Evolutionary conservation across 2,329 filamentous ascomycete genomes (phyloP).

Genomic region (Lecanicillium sp.): DNA sequence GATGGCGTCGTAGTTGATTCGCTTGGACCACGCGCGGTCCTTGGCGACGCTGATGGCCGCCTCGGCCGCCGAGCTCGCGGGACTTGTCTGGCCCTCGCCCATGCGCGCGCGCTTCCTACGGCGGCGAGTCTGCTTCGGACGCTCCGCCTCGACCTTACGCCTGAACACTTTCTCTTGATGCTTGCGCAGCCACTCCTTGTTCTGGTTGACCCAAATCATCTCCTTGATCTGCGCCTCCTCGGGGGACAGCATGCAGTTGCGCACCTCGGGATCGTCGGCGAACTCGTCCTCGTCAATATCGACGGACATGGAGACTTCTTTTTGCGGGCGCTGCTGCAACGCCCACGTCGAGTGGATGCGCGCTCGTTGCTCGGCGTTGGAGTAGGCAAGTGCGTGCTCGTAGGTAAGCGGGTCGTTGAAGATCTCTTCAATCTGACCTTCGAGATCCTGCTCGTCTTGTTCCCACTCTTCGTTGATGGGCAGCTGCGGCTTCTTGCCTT

Average conservation of each 20-base stretch:
- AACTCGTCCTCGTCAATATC: slow-evolving; percentile 78
- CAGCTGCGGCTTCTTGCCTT: slow-evolving; percentile 36
- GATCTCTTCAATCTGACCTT: slow-evolving; percentile 64
- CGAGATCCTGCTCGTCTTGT: slow-evolving; percentile 57
- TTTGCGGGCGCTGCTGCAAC: slow-evolving; percentile 41
- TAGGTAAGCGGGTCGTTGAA: slow-evolving; percentile 56
- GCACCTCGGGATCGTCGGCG: slow-evolving; percentile 80
- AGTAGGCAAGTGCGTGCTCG: slow-evolving; percentile 52
- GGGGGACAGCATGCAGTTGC: slow-evolving; percentile 67
- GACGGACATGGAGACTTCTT: slow-evolving; percentile 50
- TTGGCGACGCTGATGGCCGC: slow-evolving; percentile 64
- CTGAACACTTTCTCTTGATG: slow-evolving; percentile 80
- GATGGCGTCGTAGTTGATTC: slow-evolving; percentile 67
- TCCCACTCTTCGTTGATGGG: slow-evolving; percentile 58
- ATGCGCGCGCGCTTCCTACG: slow-evolving; percentile 51
- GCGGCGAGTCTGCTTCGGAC: slow-evolving; percentile 52
- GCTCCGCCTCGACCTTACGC: slow-evolving; percentile 56
- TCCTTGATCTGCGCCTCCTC: slow-evolving; percentile 79
- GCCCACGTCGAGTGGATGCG: slow-evolving; percentile 48
- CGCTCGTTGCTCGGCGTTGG: slow-evolving; percentile 50
- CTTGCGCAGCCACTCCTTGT: slow-evolving; percentile 85
- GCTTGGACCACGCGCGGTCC: slow-evolving; percentile 62
- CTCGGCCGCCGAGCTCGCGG: slow-evolving; percentile 62
- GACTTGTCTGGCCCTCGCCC: slow-evolving; percentile 58
- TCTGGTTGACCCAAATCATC: slow-evolving; percentile 88